A percentile compares a stretch with the other conserved stretches of the same genome.
Conservation (phyloP, 441 rosid genomes). For the Populus hybrid region DNA sequence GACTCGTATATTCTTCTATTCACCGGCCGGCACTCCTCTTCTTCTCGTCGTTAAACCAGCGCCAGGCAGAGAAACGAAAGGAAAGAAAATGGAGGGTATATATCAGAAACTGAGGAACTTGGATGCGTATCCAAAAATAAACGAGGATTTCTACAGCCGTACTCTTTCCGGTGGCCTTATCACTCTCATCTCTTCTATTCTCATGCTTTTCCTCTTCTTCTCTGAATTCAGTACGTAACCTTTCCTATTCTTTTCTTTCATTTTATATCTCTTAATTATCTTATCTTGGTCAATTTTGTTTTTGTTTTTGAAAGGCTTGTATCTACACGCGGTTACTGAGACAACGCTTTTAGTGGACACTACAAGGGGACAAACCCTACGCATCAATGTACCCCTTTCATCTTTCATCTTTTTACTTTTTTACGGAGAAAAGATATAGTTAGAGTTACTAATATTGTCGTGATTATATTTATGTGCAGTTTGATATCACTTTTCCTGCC, state of each 20-base stretch:
- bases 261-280: background rate
- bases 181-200: conserved; percentile 70
- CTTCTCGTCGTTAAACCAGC: background rate
- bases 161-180: conserved; percentile 92
- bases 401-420: background rate
- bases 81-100: conserved; percentile 46
- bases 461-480: conserved; percentile 46
- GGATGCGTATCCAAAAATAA: conserved; percentile 92
- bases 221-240: conserved; percentile 75
- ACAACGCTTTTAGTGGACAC: conserved; percentile 89
- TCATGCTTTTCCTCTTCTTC: conserved; percentile 86
- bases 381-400: conserved; percentile 61
- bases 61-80: background rate
- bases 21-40: background rate
- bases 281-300: background rate
- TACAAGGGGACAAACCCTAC: conserved; percentile 79
- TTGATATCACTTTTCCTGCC: conserved; percentile 90
- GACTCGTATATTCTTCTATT: background rate
- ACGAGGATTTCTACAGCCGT: conserved; percentile 91
- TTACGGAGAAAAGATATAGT: background rate
- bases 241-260: background rate
- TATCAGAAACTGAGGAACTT: conserved; percentile 63
- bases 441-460: background rate
- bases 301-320: conserved; percentile 50
- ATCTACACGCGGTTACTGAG: conserved; percentile 76